phyloP scores from a whole-genome alignment of 164 flowering plant species.

The Vitis rotundifolia region DNA sequence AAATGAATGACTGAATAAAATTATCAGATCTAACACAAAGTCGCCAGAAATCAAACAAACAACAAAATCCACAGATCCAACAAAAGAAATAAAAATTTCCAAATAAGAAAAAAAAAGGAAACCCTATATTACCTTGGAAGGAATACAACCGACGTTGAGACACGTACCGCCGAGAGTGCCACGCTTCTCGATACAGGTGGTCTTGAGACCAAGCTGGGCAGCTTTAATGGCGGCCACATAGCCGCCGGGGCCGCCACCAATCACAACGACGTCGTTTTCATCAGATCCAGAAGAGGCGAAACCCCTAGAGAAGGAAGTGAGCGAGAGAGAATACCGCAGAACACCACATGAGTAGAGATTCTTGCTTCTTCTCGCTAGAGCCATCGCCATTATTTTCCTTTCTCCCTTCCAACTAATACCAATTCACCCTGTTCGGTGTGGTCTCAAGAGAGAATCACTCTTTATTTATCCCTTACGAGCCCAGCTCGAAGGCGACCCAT shows the following conservation, averaged over 20 bases:
- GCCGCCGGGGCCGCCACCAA: slow-evolving; percentile 99
- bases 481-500: too few species aligned
- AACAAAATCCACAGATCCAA: not conserved
- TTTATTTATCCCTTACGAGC: too few species aligned
- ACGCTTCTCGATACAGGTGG: slow-evolving; percentile 92
- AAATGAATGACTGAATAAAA: not conserved
- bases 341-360: slow-evolving; percentile 17
- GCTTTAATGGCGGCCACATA: slow-evolving; percentile 97
- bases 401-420: not conserved
- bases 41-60: not conserved
- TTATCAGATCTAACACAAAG: not conserved
- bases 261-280: slow-evolving; percentile 85
- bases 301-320: slow-evolving; percentile 41
- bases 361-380: slow-evolving; percentile 55
- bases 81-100: not conserved
- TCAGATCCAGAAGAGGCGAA: slow-evolving; percentile 74
- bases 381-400: slow-evolving; percentile 61
- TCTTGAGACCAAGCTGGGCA: slow-evolving; percentile 91
- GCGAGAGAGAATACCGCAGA: slow-evolving; percentile 33
- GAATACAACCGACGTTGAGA: slow-evolving; percentile 96
- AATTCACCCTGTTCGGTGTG: not conserved
- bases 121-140: slow-evolving; percentile 67
- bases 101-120: not conserved
- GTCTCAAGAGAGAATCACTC: not conserved
- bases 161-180: slow-evolving; percentile 94